Evolutionary conservation across 1,139 yeast genomes (phyloP).

Genomic region (Candida frijolesensis): DNA sequence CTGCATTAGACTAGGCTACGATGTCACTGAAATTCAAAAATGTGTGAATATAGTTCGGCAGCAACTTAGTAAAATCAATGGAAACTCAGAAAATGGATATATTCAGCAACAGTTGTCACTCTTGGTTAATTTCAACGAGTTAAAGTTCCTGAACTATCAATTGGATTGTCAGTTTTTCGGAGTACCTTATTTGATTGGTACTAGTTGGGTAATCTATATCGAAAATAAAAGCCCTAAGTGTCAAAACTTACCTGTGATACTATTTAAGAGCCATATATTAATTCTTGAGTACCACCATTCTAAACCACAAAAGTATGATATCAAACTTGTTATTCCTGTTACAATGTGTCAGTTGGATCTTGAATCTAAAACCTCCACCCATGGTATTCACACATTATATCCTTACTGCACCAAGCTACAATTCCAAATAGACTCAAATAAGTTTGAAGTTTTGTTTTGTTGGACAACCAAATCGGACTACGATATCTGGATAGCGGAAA

Average conservation of each 20-base stretch:
- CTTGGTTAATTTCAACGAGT: conserved; percentile 17
- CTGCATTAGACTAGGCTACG: conserved; percentile 12
- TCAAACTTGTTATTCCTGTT: conserved; percentile 53
- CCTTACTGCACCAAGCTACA: conserved; percentile 41
- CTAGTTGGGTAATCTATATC: conserved; percentile 42
- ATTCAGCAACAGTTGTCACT: background rate
- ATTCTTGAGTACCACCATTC: conserved; percentile 19
- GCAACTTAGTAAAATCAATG: conserved; percentile 9
- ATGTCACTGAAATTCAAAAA: background rate
- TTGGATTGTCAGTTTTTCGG: conserved; percentile 44
- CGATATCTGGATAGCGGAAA: conserved; percentile 41
- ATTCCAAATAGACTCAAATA: conserved; percentile 43
- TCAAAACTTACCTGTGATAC: conserved; percentile 37
- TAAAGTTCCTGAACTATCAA: conserved; percentile 13
- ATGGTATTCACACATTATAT: conserved; percentile 40
- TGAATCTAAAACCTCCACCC: conserved; percentile 31
- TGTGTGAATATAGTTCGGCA: conserved; percentile 4
- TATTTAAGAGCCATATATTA: conserved; percentile 55
- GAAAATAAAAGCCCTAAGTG: conserved; percentile 21
- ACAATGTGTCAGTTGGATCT: conserved; percentile 30
- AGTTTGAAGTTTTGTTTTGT: conserved; percentile 50
- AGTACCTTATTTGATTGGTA: conserved; percentile 39
- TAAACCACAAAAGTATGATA: conserved; percentile 21
- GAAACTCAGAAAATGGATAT: conserved; percentile 1
- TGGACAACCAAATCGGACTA: conserved; percentile 37